Percentiles rank a stretch among this genome's conserved stretches.
Conservation (phyloP, 2,329 filamentous ascomycete species). For the Ophiosphaerella korrae region DNA sequence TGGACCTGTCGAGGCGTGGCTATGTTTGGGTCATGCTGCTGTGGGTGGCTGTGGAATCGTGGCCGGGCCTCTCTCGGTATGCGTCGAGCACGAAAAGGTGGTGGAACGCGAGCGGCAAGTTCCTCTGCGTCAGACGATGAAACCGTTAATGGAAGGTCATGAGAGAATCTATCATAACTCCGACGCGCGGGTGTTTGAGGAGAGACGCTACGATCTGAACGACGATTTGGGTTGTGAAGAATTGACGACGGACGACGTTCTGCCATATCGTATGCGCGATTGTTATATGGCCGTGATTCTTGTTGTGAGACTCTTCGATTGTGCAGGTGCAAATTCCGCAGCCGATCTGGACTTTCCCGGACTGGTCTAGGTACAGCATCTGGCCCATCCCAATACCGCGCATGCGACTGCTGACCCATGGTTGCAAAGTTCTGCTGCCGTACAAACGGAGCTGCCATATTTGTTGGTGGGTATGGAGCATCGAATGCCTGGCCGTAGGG, state of each 20-base stretch:
- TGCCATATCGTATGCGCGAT: slow-evolving; percentile 9
- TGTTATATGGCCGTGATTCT: slow-evolving; percentile 12
- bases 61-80: slow-evolving; percentile 21
- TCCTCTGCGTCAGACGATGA: slow-evolving; percentile 34
- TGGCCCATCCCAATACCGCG: slow-evolving; percentile 7
- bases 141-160: slow-evolving; percentile 28
- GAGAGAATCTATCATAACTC: slow-evolving; percentile 38
- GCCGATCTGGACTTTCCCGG: slow-evolving; percentile 8
- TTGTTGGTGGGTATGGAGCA: slow-evolving; percentile 1
- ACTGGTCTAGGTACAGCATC: slow-evolving; percentile 10
- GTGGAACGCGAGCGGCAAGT: slow-evolving; percentile 27
- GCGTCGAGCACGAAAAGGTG: slow-evolving; percentile 19
- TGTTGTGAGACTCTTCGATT: slow-evolving; percentile 20
- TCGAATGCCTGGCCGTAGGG: slow-evolving; percentile 7
- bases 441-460: neutral
- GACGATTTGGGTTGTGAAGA: slow-evolving; percentile 18
- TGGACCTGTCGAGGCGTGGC: slow-evolving; percentile 34
- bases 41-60: slow-evolving; percentile 13
- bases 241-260: slow-evolving; percentile 20
- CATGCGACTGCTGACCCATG: slow-evolving; percentile 3
- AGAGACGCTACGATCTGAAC: slow-evolving; percentile 32
- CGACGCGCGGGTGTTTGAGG: slow-evolving; percentile 39
- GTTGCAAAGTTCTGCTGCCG: slow-evolving; percentile 9
- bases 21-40: slow-evolving; percentile 28
- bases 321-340: slow-evolving; percentile 16